Evolutionary conservation across 805 yeast species (phyloP).

Genomic region (Sugiyamaella chiloensis): DNA sequence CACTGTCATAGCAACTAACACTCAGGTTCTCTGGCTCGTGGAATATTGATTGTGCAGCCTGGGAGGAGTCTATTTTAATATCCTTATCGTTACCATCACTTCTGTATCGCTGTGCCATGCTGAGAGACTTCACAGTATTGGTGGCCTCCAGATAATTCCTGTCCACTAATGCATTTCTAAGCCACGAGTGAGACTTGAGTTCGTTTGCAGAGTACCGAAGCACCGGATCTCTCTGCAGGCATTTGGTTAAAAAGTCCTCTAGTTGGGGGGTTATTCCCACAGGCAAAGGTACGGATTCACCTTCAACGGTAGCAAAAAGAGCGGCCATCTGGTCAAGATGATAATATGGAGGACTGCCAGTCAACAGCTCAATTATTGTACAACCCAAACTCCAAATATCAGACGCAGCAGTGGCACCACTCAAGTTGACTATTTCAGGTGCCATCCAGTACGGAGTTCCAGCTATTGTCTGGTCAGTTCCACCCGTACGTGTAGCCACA

Average conservation of each 20-base stretch:
- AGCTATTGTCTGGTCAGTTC: conserved; percentile 35
- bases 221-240: conserved; percentile 69
- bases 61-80: not conserved
- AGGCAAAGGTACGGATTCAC: conserved; percentile 69
- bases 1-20: not conserved
- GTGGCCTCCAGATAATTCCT: conserved; percentile 28
- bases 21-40: not conserved
- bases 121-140: conserved; percentile 25
- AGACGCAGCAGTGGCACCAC: conserved; percentile 82
- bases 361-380: conserved; percentile 81
- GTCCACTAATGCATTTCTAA: conserved; percentile 28
- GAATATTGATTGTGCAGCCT: not conserved
- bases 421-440: conserved; percentile 84
- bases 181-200: conserved; percentile 62
- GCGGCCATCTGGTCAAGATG: conserved; percentile 75
- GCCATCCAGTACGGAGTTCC: conserved; percentile 99
- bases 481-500: conserved; percentile 54
- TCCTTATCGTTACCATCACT: not conserved
- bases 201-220: conserved; percentile 54
- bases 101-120: not conserved
- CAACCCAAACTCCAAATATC: conserved; percentile 89
- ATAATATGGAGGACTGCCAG: conserved; percentile 86
- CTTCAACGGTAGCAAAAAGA: conserved; percentile 77
- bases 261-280: conserved; percentile 38
- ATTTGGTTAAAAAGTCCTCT: conserved; percentile 59